These are phyloP conservation scores for Beta lomatogona DNA, from an alignment of 179 eudicot species.

Conservation along the genomic window DNA sequence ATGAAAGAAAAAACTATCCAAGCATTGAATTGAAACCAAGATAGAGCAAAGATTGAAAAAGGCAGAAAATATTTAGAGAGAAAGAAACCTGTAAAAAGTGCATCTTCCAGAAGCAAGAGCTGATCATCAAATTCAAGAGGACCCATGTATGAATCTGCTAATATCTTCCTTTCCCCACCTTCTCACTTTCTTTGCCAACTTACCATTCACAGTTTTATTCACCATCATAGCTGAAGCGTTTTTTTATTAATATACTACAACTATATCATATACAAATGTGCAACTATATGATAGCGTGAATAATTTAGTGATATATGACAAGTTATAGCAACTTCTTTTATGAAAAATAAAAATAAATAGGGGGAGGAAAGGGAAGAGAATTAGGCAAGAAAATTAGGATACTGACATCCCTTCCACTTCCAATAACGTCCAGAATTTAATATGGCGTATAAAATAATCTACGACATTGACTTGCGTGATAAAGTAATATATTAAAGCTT, in stretches of 20 bases:
- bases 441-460: neutral
- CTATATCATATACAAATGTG: neutral
- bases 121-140: conserved; percentile 17
- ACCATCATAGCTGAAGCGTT: conserved; percentile 6
- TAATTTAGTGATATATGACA: neutral
- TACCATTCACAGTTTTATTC: neutral
- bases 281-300: neutral
- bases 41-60: neutral
- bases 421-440: neutral
- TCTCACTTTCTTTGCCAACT: neutral
- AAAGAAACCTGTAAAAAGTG: conserved; percentile 32
- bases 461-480: conserved; percentile 8
- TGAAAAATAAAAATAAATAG: neutral
- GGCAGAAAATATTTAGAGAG: neutral
- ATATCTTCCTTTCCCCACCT: neutral
- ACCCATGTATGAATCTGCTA: conserved; percentile 14
- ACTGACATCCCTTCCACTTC: conserved; percentile 7
- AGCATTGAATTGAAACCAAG: neutral
- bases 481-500: too few relatives aligned
- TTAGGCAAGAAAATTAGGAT: neutral
- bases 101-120: conserved; percentile 26
- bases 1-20: neutral
- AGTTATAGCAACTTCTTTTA: neutral
- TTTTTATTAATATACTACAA: neutral
- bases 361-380: neutral